These are phyloP conservation scores for Beta corolliflora DNA, from an alignment of 179 eudicot species.

Conservation along the genomic window DNA sequence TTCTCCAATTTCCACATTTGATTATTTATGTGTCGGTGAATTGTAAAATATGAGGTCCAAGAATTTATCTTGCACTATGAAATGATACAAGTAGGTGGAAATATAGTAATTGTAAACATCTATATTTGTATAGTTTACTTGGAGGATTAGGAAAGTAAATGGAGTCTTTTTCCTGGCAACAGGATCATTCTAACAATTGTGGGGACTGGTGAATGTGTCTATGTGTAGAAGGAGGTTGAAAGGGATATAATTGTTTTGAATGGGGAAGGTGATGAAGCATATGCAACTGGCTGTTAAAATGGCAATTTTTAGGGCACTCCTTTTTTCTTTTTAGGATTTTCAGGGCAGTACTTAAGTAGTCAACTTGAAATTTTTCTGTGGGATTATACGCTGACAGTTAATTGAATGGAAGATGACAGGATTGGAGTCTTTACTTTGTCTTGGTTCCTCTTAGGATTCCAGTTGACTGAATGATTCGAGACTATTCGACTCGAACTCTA, in stretches of 20 bases:
- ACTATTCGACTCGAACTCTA: no score
- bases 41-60: neutral
- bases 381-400: slow-evolving; percentile 2
- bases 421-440: neutral
- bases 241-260: neutral
- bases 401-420: neutral
- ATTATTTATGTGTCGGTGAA: neutral
- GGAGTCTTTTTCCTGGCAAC: neutral
- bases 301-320: neutral
- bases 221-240: neutral
- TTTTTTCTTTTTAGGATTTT: no score
- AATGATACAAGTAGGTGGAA: neutral
- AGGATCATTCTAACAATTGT: neutral
- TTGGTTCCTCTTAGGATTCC: neutral
- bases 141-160: neutral
- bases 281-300: neutral
- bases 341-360: neutral
- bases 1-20: neutral
- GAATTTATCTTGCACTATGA: neutral
- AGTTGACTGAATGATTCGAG: neutral
- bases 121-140: neutral
- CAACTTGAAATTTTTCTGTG: neutral
- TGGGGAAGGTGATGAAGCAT: slow-evolving; percentile 1
- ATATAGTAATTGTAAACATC: neutral
- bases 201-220: neutral